These are phyloP conservation scores for Paracamarosporium sp. DNA, from an alignment of 2,329 filamentous ascomycete species.

Conservation along the genomic window DNA sequence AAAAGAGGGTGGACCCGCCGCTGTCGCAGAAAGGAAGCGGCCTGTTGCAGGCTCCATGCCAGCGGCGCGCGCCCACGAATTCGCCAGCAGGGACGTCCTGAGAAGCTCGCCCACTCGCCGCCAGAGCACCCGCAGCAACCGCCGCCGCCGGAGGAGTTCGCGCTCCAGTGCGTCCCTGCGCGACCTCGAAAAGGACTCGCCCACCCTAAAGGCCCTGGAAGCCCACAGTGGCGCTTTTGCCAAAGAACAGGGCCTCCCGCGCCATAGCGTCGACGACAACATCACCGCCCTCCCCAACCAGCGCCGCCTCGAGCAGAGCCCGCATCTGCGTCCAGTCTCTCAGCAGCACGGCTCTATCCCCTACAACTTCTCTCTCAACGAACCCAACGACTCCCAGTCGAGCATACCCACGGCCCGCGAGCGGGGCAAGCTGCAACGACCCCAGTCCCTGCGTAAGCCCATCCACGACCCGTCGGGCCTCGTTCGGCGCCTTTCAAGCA, in stretches of 20 bases:
- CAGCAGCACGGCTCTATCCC: constrained; percentile 50
- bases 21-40: constrained; percentile 59
- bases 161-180: constrained; percentile 40
- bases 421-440: constrained; percentile 53
- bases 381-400: constrained; percentile 35
- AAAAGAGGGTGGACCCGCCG: constrained; percentile 48
- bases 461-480: constrained; percentile 61
- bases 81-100: constrained; percentile 29
- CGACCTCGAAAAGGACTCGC: constrained; percentile 36
- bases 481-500: constrained; percentile 75
- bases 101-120: constrained; percentile 29
- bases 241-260: constrained; percentile 26
- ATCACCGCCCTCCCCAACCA: constrained; percentile 56
- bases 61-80: constrained; percentile 21
- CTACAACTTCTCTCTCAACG: constrained; percentile 51
- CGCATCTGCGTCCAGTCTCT: constrained; percentile 55
- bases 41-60: constrained; percentile 28
- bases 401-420: constrained; percentile 46
- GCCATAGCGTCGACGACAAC: constrained; percentile 51
- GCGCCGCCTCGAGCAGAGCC: constrained; percentile 51
- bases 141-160: constrained; percentile 38
- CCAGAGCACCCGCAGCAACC: constrained; percentile 24
- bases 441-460: constrained; percentile 63
- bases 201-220: constrained; percentile 20
- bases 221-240: constrained; percentile 17